These are phyloP conservation scores for Talaromyces piceae DNA, from an alignment of 2,329 filamentous ascomycete species.

Conservation along the genomic window DNA sequence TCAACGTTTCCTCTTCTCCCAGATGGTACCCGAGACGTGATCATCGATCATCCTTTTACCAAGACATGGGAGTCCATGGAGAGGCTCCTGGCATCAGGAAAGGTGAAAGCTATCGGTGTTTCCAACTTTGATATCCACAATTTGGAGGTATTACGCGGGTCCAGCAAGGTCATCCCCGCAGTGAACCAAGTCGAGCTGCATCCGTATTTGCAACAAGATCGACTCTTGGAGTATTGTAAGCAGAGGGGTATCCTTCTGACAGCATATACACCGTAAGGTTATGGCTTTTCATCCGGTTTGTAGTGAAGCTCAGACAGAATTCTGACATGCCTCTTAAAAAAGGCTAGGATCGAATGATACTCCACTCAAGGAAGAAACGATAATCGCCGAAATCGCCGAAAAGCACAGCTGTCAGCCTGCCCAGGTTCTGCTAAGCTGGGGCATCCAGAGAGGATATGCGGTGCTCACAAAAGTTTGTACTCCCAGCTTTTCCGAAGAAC, in stretches of 20 bases:
- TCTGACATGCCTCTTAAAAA: neutral
- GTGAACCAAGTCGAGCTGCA: constrained; percentile 65
- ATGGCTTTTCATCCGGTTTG: neutral
- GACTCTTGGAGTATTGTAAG: constrained; percentile 50
- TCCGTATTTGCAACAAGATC: constrained; percentile 56
- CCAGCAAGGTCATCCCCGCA: constrained; percentile 49
- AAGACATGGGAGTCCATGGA: constrained; percentile 70
- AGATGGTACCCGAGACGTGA: constrained; percentile 67
- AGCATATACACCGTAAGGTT: constrained; percentile 46
- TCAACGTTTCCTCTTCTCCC: constrained; percentile 55
- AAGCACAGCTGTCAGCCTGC: neutral
- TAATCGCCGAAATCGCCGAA: neutral
- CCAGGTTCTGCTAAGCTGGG: neutral
- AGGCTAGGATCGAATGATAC: neutral
- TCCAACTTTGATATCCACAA: constrained; percentile 50
- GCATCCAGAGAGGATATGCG: neutral
- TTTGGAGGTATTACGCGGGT: constrained; percentile 50
- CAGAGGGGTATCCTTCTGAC: constrained; percentile 53
- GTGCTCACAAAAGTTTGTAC: neutral
- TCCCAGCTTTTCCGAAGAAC: neutral
- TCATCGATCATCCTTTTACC: constrained; percentile 60
- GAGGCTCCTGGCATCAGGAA: constrained; percentile 46
- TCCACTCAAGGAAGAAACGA: neutral
- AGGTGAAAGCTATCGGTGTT: constrained; percentile 51
- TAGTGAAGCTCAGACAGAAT: neutral